Base-by-base conservation (phyloP, 2,329 filamentous ascomycete genomes). In the Neoarthrinium moseri region DNA sequence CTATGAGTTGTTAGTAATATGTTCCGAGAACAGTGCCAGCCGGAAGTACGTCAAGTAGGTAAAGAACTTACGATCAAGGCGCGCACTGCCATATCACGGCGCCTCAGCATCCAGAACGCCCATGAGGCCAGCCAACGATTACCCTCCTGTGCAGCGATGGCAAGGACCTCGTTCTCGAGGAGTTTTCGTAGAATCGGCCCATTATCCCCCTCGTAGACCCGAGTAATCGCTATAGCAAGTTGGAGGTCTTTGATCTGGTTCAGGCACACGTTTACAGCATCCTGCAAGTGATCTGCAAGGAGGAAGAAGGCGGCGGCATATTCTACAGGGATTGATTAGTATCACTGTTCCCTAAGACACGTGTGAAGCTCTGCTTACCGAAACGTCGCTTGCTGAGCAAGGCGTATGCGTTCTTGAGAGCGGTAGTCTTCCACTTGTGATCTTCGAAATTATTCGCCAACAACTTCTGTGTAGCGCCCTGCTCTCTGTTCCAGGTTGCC, bases 251-350 rank as follows among this genome's bases (percentile, higher is more conserved):
- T 84, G 29, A 97, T 75, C 61, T 96, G 91, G 51, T 89, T 91
- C 12, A 91, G 73, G 52, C 95, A 89, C 15, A 99, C 84, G 52
- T 87, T 87, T 43, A 94, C 86, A 1, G 94, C 92, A 63, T 95
- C 91, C 45, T 86, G 82, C 1, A 96, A 73, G 58, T 87, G 86
- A 54, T 91, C 91, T 2, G 89, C 95, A 2, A 99, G 76, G 5
- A 99, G 74, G 71, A 99, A 99, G 69, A 97, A 99, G 0, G 94
- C 88, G 1, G 92, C 94, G 3, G 94, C 91, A 60, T 99, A 99
- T 67, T 89, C 90, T 90, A 45, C 43, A 17, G 2, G 83, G 61
- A 13, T 17, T 36, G 13, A 32, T 18, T 18, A 36, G 10, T 8
- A 21, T 27, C 13, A 11, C 8, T 8, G 5, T 3, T 18, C 2